phyloP scores from a whole-genome alignment of 2,329 filamentous ascomycete genomes.

The Trichoderma sp. region DNA sequence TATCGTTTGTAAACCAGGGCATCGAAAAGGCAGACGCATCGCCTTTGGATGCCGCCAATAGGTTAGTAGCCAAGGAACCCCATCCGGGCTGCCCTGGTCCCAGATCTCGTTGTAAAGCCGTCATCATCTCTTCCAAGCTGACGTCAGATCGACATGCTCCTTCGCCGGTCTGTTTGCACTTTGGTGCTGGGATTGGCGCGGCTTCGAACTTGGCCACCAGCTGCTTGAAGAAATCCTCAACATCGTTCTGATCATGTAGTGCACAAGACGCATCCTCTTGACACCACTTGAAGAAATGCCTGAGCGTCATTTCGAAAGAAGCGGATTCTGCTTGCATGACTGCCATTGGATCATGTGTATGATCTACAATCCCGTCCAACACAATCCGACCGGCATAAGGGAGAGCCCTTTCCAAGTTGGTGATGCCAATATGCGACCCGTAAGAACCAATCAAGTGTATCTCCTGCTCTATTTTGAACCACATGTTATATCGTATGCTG shows the following conservation, averaged over 20 bases:
- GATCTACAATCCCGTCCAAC: constrained; percentile 38
- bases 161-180: neutral
- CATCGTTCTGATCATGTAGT: neutral
- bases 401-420: constrained; percentile 25
- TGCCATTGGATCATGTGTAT: neutral
- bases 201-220: neutral
- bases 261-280: neutral
- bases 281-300: constrained; percentile 12
- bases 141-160: neutral
- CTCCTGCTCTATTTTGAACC: neutral
- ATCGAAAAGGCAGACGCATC: neutral
- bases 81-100: neutral
- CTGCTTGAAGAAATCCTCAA: neutral
- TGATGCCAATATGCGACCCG: neutral
- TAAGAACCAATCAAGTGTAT: neutral
- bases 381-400: constrained; percentile 40
- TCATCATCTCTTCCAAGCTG: neutral
- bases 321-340: constrained; percentile 11
- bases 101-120: neutral
- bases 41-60: neutral
- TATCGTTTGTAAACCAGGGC: neutral
- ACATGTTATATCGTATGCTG: neutral
- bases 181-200: neutral
- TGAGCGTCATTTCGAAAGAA: constrained; percentile 7
- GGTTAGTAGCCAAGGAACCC: neutral